Evolutionary conservation across 148 eudicot species (phyloP).

Genomic region (Arbutus unedo): DNA sequence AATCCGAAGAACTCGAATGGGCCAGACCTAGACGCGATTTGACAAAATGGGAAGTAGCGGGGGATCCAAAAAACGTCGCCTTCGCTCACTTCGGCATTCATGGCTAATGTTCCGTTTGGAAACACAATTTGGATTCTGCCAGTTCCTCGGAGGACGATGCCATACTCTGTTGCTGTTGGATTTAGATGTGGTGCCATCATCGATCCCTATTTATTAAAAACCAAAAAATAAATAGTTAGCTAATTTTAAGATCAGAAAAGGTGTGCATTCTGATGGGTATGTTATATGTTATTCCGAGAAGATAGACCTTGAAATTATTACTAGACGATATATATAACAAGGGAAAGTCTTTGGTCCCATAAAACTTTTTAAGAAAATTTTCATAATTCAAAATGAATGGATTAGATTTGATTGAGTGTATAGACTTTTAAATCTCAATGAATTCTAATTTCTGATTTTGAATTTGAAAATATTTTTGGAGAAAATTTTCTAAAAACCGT

Average conservation of each 20-base stretch:
- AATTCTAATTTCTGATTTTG: no score
- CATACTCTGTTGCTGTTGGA: conserved; percentile 77
- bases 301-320: no score
- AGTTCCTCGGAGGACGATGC: conserved; percentile 56
- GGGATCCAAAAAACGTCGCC: conserved; percentile 87
- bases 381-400: no score
- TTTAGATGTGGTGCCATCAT: conserved; percentile 97
- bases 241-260: background rate
- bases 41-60: conserved; percentile 87
- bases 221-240: background rate
- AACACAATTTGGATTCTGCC: conserved; percentile 75
- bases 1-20: conserved; percentile 87
- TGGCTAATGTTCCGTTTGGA: conserved; percentile 75
- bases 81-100: conserved; percentile 58
- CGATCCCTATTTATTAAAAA: conserved; percentile 48
- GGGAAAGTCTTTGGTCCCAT: no score
- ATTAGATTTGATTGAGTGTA: no score
- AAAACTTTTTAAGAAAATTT: no score
- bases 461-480: no score
- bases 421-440: no score
- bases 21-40: conserved; percentile 68
- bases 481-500: no score
- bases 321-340: no score
- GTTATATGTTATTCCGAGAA: no score
- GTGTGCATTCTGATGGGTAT: no score